phyloP scores from a whole-genome alignment of 2,329 filamentous ascomycete species.

The Cercospora sesami region DNA sequence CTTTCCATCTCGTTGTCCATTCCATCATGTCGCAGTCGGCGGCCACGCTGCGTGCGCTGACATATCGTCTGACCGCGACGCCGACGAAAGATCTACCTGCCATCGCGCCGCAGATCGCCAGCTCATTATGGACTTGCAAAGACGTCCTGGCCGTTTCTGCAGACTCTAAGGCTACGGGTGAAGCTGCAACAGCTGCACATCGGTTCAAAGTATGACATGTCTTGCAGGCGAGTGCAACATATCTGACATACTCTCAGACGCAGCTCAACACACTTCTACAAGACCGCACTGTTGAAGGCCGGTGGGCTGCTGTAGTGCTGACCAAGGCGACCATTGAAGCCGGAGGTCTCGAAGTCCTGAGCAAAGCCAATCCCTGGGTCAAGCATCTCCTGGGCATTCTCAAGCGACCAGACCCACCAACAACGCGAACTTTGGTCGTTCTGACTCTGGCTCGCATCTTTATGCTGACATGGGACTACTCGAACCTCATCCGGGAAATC shows the following conservation, averaged over 20 bases:
- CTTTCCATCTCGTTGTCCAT: neutral
- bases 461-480: constrained; percentile 75
- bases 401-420: constrained; percentile 74
- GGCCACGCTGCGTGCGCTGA: constrained; percentile 58
- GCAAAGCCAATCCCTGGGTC: constrained; percentile 73
- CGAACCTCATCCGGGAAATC: constrained; percentile 81
- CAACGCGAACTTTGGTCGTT: constrained; percentile 74
- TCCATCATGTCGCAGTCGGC: constrained; percentile 37
- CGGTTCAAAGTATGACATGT: constrained; percentile 61
- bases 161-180: constrained; percentile 58
- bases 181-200: constrained; percentile 70
- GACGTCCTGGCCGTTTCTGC: constrained; percentile 63
- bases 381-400: constrained; percentile 72
- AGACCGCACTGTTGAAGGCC: constrained; percentile 70
- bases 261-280: constrained; percentile 75
- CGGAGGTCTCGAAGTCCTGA: constrained; percentile 79
- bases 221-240: neutral
- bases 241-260: constrained; percentile 45
- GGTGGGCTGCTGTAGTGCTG: constrained; percentile 75
- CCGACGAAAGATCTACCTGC: constrained; percentile 71
- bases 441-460: constrained; percentile 82
- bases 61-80: constrained; percentile 69
- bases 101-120: constrained; percentile 67
- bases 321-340: constrained; percentile 80
- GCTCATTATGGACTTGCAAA: constrained; percentile 55